A percentile compares a stretch with the other conserved stretches of the same genome.
Evolutionary conservation across 2,329 filamentous ascomycete species (phyloP).

Genomic region (Diplodia intermedia): DNA sequence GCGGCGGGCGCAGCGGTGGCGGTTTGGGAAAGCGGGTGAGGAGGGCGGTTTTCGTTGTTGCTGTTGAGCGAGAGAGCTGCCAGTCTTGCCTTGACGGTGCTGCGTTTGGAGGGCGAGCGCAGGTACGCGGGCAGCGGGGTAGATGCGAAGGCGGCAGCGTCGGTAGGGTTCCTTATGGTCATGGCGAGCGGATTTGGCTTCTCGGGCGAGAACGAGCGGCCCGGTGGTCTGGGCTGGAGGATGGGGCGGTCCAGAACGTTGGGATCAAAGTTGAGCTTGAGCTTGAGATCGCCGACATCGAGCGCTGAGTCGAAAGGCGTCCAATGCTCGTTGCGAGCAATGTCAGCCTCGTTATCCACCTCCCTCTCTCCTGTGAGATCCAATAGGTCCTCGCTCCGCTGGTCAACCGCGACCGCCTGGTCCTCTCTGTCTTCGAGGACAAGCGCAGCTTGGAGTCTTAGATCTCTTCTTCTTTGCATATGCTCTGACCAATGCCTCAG

Average conservation of each 20-base stretch:
- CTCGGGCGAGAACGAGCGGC: slow-evolving; percentile 27
- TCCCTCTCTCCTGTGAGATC: slow-evolving; percentile 4
- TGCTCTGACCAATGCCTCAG: slow-evolving; percentile 62
- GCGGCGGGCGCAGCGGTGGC: neutral
- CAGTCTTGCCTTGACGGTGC: slow-evolving; percentile 41
- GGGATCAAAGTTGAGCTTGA: slow-evolving; percentile 32
- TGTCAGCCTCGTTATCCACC: slow-evolving; percentile 40
- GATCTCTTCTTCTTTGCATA: slow-evolving; percentile 42
- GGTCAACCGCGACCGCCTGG: neutral
- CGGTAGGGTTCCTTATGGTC: slow-evolving; percentile 43
- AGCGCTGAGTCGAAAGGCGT: slow-evolving; percentile 48
- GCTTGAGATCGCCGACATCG: slow-evolving; percentile 37
- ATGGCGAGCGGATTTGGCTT: slow-evolving; percentile 33
- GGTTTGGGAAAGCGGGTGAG: slow-evolving; percentile 13
- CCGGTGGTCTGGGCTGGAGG: slow-evolving; percentile 6
- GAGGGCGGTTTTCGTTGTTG: neutral
- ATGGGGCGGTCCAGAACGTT: slow-evolving; percentile 36
- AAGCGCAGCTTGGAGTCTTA: slow-evolving; percentile 33
- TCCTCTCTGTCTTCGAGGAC: slow-evolving; percentile 34
- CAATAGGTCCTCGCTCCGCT: neutral
- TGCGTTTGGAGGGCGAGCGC: slow-evolving; percentile 55
- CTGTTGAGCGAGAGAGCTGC: slow-evolving; percentile 29
- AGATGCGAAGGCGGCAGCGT: slow-evolving; percentile 33
- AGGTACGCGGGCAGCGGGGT: slow-evolving; percentile 50
- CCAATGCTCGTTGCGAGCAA: slow-evolving; percentile 46